These are phyloP conservation scores for Vitis hybrid DNA, from an alignment of 177 flowering plant species.

Conservation along the genomic window DNA sequence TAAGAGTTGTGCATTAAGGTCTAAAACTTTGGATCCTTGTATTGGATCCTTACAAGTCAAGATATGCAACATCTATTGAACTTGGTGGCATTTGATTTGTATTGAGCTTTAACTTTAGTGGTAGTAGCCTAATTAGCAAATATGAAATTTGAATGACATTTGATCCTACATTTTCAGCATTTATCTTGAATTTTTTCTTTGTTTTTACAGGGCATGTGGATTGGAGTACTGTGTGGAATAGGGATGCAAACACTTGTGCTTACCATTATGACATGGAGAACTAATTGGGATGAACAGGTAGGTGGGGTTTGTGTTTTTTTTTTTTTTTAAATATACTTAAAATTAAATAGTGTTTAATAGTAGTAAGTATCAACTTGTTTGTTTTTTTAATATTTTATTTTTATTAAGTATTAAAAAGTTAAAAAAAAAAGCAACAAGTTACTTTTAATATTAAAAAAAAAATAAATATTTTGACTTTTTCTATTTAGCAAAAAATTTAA, in stretches of 20 bases:
- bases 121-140: background rate
- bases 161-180: background rate
- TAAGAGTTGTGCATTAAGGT: conserved; percentile 9
- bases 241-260: conserved; percentile 40
- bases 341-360: no score
- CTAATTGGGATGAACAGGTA: conserved; percentile 51
- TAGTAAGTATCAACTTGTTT: no score
- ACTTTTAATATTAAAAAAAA: no score
- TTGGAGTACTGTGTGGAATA: conserved; percentile 56
- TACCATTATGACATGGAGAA: conserved; percentile 41
- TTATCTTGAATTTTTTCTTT: background rate
- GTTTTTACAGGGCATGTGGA: conserved; percentile 56
- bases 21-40: background rate
- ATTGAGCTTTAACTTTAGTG: no score
- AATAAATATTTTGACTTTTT: no score
- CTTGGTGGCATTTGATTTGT: background rate
- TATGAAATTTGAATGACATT: no score
- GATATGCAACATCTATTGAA: background rate
- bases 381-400: no score
- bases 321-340: no score
- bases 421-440: no score
- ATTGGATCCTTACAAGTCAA: background rate
- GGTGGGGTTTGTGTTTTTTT: no score
- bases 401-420: no score
- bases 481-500: no score